phyloP scores from a whole-genome alignment of 345 rosid species.

The Sisymbrium irio region DNA sequence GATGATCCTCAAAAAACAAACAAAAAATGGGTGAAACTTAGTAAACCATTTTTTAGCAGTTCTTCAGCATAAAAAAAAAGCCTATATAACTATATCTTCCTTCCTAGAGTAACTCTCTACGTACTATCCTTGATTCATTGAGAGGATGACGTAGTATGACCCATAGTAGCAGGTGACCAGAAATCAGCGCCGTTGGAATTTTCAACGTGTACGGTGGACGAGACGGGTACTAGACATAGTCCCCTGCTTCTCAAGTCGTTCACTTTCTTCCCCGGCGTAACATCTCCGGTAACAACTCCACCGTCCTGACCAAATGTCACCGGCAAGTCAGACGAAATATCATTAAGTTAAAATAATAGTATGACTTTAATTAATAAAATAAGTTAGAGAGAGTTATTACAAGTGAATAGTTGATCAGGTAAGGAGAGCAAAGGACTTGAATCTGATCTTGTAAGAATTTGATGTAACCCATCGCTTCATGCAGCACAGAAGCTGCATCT shows the following conservation, averaged over 20 bases:
- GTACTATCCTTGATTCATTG: constrained; percentile 18
- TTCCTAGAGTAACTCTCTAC: not conserved
- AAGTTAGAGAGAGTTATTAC: constrained; percentile 8
- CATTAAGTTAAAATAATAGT: not conserved
- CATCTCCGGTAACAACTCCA: constrained; percentile 41
- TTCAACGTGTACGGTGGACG: constrained; percentile 57
- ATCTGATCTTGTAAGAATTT: constrained; percentile 90
- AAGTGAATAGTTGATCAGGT: constrained; percentile 48
- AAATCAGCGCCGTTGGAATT: constrained; percentile 79
- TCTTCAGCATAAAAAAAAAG: not conserved
- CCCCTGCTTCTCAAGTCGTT: constrained; percentile 75
- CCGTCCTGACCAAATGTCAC: constrained; percentile 38
- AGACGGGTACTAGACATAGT: constrained; percentile 73
- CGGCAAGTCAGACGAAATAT: not conserved
- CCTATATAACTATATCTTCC: constrained; percentile 8
- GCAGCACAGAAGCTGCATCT: constrained; percentile 90
- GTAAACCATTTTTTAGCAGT: constrained; percentile 6
- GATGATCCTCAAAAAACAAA: not conserved
- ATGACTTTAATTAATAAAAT: not conserved
- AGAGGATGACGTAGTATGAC: constrained; percentile 29
- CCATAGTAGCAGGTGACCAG: constrained; percentile 71
- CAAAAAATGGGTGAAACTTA: constrained; percentile 17
- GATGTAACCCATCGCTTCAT: constrained; percentile 98
- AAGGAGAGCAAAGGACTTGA: constrained; percentile 82
- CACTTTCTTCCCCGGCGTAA: constrained; percentile 11